Evolutionary conservation across 2,329 filamentous ascomycete genomes (phyloP).

Genomic region (Cucurbitaria berberidis): DNA sequence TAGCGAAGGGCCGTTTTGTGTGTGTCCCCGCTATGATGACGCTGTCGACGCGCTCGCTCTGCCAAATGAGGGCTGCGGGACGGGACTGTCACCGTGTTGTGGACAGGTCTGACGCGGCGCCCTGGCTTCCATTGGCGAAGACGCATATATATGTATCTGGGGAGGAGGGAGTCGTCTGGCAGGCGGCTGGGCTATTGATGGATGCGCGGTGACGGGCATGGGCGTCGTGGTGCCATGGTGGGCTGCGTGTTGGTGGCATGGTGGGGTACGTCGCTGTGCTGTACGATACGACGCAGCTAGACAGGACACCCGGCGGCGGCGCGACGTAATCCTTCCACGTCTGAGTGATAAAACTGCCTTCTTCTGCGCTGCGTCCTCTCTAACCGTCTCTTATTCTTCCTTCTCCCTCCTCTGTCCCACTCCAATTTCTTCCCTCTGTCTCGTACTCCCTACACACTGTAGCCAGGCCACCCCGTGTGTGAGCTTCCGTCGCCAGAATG

Average conservation of each 20-base stretch:
- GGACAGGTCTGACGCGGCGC: not conserved
- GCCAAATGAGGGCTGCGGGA: constrained; percentile 12
- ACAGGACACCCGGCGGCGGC: too few species aligned
- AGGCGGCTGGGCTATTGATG: constrained; percentile 2
- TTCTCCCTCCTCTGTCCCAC: not conserved
- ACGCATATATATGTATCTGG: not conserved
- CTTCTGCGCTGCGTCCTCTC: not conserved
- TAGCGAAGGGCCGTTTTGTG: constrained; percentile 2
- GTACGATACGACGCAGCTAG: too few species aligned
- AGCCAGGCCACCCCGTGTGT: constrained; percentile 1
- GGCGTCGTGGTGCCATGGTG: constrained; percentile 6
- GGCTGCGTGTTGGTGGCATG: constrained; percentile 13
- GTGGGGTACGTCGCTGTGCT: constrained; percentile 19
- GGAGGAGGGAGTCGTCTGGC: not conserved
- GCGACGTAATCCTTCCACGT: constrained; percentile 17
- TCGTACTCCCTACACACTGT: not conserved
- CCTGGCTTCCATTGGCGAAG: not conserved
- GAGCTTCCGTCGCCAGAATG: constrained; percentile 44
- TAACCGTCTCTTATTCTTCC: constrained; percentile 1
- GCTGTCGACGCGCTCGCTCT: too few species aligned
- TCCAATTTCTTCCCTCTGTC: not conserved
- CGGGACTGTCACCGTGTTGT: too few species aligned
- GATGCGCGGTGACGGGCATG: constrained; percentile 10
- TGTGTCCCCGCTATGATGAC: constrained; percentile 13
- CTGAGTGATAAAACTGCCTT: constrained; percentile 7